Conservation (phyloP, 106 monocot genomes). For the Acanthochlamys bracteata region DNA sequence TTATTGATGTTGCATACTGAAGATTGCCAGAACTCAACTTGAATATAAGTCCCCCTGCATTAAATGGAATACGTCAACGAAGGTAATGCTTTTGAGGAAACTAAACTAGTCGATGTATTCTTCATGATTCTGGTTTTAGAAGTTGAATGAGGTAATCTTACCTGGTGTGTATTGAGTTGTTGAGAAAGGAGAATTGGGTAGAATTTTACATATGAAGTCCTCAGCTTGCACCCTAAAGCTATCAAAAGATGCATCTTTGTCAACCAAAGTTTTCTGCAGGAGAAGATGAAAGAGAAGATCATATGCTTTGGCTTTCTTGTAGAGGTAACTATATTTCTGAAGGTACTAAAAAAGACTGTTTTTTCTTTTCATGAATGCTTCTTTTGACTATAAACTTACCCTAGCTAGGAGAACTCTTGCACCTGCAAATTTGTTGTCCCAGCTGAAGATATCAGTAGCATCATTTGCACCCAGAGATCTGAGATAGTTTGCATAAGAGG, state of each 20-base stretch:
- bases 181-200: constrained; percentile 46
- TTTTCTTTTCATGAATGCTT: no score
- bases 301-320: not conserved
- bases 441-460: constrained; percentile 42
- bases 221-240: constrained; percentile 49
- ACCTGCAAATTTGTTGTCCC: constrained; percentile 58
- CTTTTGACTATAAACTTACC: constrained; percentile 10
- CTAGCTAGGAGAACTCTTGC: constrained; percentile 35
- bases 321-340: no score
- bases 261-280: constrained; percentile 25
- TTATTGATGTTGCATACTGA: constrained; percentile 68
- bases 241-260: constrained; percentile 30
- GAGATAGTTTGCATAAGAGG: constrained; percentile 22
- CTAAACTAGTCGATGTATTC: no score
- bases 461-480: constrained; percentile 36
- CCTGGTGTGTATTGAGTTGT: constrained; percentile 54
- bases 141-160: not conserved
- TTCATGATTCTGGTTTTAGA: no score
- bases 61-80: no score
- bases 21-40: constrained; percentile 52
- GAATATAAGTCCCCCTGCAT: constrained; percentile 64
- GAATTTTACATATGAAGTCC: constrained; percentile 53
- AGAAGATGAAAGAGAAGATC: not conserved
- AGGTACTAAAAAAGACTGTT: no score
- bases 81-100: no score